Base-by-base conservation (phyloP, 1,284 basidiomycete species). In the Ganoderma multipileum region DNA sequence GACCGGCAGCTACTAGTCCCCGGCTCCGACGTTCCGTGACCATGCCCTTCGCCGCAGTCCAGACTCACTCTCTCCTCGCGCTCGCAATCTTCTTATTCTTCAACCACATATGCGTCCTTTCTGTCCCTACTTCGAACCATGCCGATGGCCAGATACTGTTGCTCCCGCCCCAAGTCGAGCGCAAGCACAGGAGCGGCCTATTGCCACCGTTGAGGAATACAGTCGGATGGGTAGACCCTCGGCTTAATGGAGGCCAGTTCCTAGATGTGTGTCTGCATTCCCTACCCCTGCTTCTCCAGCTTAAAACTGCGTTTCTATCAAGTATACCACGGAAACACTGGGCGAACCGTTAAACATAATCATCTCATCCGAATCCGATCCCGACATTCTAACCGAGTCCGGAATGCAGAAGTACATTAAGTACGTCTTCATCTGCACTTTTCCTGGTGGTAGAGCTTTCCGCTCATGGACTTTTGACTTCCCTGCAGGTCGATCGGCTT, bases 201-300 rank as follows among this genome's bases (percentile, higher is more conserved):
- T 66, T 75, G 47, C 76, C 77, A 3, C 78, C 78, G 20, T 64
- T 69, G 59, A 67, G 74, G 68, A 68, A 77, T 60, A 79, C 77
- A 0, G 63, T 68, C 28, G 91, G 90, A 38, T 94, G 91, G 91
- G 78, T 82, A 55, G 93, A 94, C 78, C 93, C 93, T 28, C 83
- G 91, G 61, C 71, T 86, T 36, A 85, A 88, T 65, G 93, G 92
- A 41, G 92, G 93, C 11, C 84, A 84, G 42, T 83, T 93, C 69
- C 81, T 94, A 44, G 71, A 72, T 47, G 73, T 72, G 60, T 55
- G 73, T 71, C 23, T 38, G 23, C 30, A 16, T 57, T n/a, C 63
- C 55, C 30, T 64, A 42, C n/a, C 18, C n/a, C 2, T 9, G 26
- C 36, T 28, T 47, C 28, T 1, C 11, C 2, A 0, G 55, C 38